Base-by-base conservation (phyloP, 2,329 filamentous ascomycete species). In the Cytospora mali region DNA sequence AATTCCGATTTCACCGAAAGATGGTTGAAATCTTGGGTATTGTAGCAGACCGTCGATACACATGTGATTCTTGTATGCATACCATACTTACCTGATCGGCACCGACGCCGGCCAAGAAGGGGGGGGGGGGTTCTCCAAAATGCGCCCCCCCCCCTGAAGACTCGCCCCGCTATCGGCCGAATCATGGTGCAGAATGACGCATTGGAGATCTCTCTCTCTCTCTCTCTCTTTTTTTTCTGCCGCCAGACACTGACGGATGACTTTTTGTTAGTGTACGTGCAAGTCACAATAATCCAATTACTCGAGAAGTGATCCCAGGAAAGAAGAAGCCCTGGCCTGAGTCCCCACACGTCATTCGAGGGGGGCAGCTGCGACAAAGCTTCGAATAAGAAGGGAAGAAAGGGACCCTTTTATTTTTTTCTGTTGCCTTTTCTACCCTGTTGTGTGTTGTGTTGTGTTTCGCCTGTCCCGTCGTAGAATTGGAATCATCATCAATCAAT, bases 151-250 rank as follows among this genome's bases (percentile, higher is more conserved):
- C 13, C 13, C 18, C 42, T n/a, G 2, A n/a, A 4, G 13, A 14
- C n/a, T 27, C n/a, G 42, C 55, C 42, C 55, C 55, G 55, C 55
- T 33, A 57, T 50, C 55, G 55, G 55, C 27, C 23, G 28, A 31
- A 28, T 28, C 31, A n/a, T n/a, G n/a, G n/a, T 42, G 55, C 25
- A 28, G 54, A 42, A 56, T 56, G 54, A 56, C 54, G 54, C 35
- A 29, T n/a, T 25, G 42, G 33, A 23, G 16, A 21, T 29, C 23
- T 11, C 27, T 33, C 25, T 42, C 23, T 16, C 5, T 35, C 6
- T 14, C 16, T 42, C 28, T n/a, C 13, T 42, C 11, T 42, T 21
- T 27, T 11, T 46, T 55, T 28, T 21, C 28, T 55, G 13, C 33
- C 29, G 52, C 50, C 42, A 46, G n/a, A 23, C 11, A 11, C 13